phyloP scores from a whole-genome alignment of 805 yeast species.

The Kluyveromyces dobzhanskii region DNA sequence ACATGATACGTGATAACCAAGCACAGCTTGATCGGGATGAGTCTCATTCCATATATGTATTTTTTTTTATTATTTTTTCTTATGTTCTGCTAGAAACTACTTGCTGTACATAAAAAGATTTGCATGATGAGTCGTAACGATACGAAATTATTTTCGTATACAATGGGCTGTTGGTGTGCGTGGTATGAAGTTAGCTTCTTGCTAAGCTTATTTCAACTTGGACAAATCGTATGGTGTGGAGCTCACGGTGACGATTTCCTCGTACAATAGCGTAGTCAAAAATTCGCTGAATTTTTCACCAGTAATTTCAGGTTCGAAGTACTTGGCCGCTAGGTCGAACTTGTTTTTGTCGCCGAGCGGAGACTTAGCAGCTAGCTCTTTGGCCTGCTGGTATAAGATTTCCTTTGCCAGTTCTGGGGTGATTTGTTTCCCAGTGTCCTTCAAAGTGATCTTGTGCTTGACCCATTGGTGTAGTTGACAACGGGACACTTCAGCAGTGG shows the following conservation, averaged over 20 bases:
- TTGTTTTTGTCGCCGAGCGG: conserved; percentile 46
- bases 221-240: conserved; percentile 23
- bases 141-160: no score
- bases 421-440: conserved; percentile 49
- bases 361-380: conserved; percentile 38
- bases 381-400: conserved; percentile 55
- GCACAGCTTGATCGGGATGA: no score
- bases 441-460: conserved; percentile 52
- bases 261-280: conserved; percentile 68
- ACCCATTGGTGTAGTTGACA: conserved; percentile 81
- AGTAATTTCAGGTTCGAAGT: conserved; percentile 63
- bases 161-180: no score
- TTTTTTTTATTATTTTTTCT: no score
- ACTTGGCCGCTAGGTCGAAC: conserved; percentile 58
- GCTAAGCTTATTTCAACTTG: conserved; percentile 10
- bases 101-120: no score
- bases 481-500: conserved; percentile 82
- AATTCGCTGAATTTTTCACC: conserved; percentile 70
- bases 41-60: no score
- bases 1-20: no score
- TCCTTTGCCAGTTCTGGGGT: conserved; percentile 51
- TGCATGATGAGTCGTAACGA: no score
- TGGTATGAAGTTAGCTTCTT: no score
- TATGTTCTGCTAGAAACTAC: no score
- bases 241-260: conserved; percentile 39